phyloP scores from a whole-genome alignment of 1,284 basidiomycete genomes.

The Leucoagaricus sp. region DNA sequence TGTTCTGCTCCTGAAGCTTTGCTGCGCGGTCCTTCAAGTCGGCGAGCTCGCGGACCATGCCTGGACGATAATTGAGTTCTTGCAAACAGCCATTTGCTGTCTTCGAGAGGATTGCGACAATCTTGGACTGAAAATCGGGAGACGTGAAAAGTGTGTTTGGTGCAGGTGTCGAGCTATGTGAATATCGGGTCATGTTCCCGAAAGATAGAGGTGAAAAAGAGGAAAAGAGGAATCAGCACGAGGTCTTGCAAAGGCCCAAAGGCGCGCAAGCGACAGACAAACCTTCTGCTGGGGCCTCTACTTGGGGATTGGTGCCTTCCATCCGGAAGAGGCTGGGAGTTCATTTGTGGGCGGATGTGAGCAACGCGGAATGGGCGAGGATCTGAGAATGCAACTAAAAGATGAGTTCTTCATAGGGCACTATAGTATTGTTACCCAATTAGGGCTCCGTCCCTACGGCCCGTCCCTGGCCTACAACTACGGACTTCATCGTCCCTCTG shows the following conservation, averaged over 20 bases:
- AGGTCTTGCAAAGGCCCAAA: not conserved
- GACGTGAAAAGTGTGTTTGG: not conserved
- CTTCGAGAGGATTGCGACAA: constrained; percentile 43
- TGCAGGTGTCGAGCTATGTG: not conserved
- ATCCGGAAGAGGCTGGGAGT: not conserved
- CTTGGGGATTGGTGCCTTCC: not conserved
- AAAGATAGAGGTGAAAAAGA: not conserved
- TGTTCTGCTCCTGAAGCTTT: constrained; percentile 41
- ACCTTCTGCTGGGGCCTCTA: not conserved
- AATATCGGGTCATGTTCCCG: not conserved
- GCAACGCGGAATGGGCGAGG: not conserved
- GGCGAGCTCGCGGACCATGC: constrained; percentile 36
- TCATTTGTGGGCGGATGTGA: constrained; percentile 11
- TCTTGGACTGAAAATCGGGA: constrained; percentile 29
- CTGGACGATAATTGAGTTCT: constrained; percentile 50
- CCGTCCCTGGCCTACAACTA: not conserved
- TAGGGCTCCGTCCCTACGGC: not conserved
- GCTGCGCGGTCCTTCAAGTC: constrained; percentile 33
- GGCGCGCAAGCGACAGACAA: not conserved
- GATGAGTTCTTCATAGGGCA: not conserved
- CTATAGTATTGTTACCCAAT: not conserved
- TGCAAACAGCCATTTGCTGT: constrained; percentile 46
- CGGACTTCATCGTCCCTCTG: not conserved
- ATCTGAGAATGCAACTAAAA: not conserved
- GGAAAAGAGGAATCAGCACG: not conserved